A percentile compares a stretch with the other conserved stretches of the same genome.
phyloP scores from a whole-genome alignment of 306 rosid species.

The Cucumis cinereus region DNA sequence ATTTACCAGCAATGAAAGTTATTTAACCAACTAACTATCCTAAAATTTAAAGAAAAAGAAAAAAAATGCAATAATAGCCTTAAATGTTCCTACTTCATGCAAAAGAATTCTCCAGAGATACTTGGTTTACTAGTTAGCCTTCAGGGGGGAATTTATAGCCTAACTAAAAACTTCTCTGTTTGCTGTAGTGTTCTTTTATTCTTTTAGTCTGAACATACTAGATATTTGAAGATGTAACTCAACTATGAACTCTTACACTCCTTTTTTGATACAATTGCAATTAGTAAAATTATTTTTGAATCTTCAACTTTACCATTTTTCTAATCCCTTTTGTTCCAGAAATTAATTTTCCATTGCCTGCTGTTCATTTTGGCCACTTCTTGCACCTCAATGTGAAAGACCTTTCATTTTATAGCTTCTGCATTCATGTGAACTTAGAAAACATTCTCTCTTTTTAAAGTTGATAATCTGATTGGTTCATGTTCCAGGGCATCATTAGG shows the following conservation, averaged over 20 bases:
- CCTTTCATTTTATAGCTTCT: neutral
- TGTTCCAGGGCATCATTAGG: constrained; percentile 73
- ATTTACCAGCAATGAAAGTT: neutral
- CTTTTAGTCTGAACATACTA: neutral
- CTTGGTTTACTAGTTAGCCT: neutral
- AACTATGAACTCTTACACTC: neutral
- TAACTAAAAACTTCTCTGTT: neutral
- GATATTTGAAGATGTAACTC: neutral
- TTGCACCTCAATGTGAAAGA: neutral
- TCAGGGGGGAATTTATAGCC: neutral
- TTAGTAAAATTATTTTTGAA: neutral
- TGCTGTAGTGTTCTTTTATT: neutral
- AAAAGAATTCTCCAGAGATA: neutral
- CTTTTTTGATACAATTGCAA: neutral
- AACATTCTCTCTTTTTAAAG: neutral
- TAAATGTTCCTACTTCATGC: neutral
- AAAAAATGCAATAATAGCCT: neutral
- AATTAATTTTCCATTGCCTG: neutral
- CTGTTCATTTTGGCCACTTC: neutral
- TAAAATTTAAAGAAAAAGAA: neutral
- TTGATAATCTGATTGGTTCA: constrained; percentile 3
- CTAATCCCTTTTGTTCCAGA: neutral
- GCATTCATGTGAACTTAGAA: neutral
- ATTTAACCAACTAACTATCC: neutral
- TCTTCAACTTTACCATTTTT: neutral